A percentile compares a stretch with the other conserved stretches of the same genome.
phyloP scores from a whole-genome alignment of 441 rosid genomes.

The Biscutella auriculata region DNA sequence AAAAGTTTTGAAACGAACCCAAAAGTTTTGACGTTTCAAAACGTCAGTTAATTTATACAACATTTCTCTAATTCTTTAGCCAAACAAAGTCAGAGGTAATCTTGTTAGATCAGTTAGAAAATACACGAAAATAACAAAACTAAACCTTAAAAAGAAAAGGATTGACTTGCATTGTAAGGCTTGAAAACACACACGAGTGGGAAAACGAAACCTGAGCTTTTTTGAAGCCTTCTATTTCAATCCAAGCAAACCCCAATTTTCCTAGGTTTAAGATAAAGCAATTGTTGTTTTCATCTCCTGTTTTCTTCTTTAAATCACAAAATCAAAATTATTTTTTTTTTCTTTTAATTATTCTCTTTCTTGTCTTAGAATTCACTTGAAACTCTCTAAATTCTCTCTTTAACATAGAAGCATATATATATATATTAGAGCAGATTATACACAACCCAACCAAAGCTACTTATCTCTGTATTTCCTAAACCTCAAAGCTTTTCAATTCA shows the following conservation, averaged over 20 bases:
- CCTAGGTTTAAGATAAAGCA: conserved; percentile 45
- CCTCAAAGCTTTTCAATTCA: not conserved
- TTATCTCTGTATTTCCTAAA: not conserved
- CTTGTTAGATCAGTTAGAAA: too few relatives aligned
- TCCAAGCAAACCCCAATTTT: conserved; percentile 38
- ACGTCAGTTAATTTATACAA: too few relatives aligned
- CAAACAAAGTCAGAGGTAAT: too few relatives aligned
- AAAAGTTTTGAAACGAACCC: too few relatives aligned
- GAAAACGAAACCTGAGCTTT: conserved; percentile 17
- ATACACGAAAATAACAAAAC: too few relatives aligned
- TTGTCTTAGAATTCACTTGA: conserved; percentile 44
- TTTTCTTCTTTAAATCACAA: conserved; percentile 16
- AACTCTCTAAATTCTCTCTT: conserved; percentile 5
- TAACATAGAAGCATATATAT: conserved; percentile 27
- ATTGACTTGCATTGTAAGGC: conserved; percentile 16
- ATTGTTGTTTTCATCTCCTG: conserved; percentile 11
- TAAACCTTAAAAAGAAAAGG: not conserved
- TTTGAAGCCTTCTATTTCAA: conserved; percentile 41
- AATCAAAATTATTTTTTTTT: not conserved
- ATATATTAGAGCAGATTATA: conserved; percentile 35
- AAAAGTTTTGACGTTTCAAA: too few relatives aligned
- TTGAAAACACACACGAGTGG: not conserved
- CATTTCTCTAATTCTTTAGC: too few relatives aligned
- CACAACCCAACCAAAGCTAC: conserved; percentile 19
- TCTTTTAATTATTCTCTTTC: not conserved